Percentiles rank a stretch among this genome's conserved stretches.
Evolutionary conservation across 768 basidiomycete species (phyloP).

Genomic region (Amanita pseudoporphyria): DNA sequence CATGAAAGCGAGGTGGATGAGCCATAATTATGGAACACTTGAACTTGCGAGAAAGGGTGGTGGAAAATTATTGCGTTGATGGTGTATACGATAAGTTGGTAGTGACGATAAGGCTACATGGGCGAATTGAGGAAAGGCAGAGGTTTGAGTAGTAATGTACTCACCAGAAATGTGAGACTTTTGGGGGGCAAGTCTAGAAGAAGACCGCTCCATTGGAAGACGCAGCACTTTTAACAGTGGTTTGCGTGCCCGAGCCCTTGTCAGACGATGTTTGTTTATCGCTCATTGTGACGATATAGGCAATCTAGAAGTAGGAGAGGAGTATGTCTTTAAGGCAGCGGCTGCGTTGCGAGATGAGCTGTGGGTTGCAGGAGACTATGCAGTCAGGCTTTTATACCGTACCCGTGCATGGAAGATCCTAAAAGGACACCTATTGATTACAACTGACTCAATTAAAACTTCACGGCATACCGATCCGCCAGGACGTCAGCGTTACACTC

Average conservation of each 20-base stretch:
- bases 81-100: not conserved
- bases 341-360: not conserved
- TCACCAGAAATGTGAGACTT: not conserved
- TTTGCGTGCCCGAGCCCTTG: slow-evolving; percentile 25
- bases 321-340: not conserved
- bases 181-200: slow-evolving; percentile 35
- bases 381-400: slow-evolving; percentile 1
- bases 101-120: not conserved
- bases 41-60: not conserved
- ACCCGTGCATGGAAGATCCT: not conserved
- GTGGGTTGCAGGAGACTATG: not conserved
- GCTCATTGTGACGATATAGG: slow-evolving; percentile 24
- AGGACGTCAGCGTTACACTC: not conserved
- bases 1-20: not conserved
- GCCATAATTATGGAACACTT: not conserved
- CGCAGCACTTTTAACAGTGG: slow-evolving; percentile 40
- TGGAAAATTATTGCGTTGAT: not conserved
- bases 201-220: slow-evolving; percentile 45
- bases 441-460: slow-evolving; percentile 4
- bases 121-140: not conserved
- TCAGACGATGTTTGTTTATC: slow-evolving; percentile 28
- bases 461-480: not conserved
- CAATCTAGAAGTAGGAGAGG: not conserved
- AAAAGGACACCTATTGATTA: not conserved
- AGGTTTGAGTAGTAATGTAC: not conserved